Conservation (phyloP, 1,139 yeast species). For the Kluyveromyces sp. region DNA sequence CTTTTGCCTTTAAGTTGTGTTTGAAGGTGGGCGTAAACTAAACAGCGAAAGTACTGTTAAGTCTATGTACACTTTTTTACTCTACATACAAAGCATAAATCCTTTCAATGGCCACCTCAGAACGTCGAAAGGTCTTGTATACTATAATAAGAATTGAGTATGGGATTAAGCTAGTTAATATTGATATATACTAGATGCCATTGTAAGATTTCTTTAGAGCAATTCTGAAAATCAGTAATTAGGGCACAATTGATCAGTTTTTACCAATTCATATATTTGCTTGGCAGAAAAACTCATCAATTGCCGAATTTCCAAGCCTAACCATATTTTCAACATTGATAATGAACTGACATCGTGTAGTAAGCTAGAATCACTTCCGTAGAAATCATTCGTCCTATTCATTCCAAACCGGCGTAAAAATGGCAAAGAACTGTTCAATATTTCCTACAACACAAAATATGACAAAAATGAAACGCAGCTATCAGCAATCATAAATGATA, state of each 20-base stretch:
- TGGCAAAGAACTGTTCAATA: constrained; percentile 63
- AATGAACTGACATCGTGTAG: constrained; percentile 52
- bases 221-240: constrained; percentile 33
- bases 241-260: constrained; percentile 55
- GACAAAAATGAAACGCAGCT: neutral
- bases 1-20: no score
- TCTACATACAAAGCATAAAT: no score
- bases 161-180: no score
- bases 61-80: no score
- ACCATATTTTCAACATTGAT: constrained; percentile 86
- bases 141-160: no score
- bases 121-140: no score
- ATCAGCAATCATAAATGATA: neutral
- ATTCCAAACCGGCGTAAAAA: constrained; percentile 77
- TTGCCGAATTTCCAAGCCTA: constrained; percentile 82
- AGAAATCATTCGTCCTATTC: constrained; percentile 36
- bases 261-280: constrained; percentile 44
- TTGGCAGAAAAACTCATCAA: constrained; percentile 71
- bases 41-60: no score
- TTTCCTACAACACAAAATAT: neutral
- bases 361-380: constrained; percentile 42
- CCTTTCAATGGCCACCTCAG: no score
- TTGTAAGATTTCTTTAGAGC: neutral
- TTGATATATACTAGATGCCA: no score
- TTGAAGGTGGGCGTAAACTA: no score